Conservation (phyloP, 192 early-diverging fungal genomes). For the Backusella macrospora region DNA sequence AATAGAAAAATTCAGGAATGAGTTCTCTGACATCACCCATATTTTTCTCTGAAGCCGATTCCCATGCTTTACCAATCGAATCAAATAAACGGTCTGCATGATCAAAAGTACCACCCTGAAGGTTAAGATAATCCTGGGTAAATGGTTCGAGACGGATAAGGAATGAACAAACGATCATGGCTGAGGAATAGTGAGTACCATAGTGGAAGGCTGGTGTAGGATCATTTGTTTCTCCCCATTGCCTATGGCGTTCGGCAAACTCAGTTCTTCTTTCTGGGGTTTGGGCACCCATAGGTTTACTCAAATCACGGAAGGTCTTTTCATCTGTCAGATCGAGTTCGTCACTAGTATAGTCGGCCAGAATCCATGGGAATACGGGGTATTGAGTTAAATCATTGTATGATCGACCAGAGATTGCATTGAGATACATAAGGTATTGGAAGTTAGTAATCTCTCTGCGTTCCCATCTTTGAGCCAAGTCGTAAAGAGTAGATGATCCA, state of each 20-base stretch:
- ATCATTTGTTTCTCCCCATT: slow-evolving; percentile 58
- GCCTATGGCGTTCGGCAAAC: slow-evolving; percentile 64
- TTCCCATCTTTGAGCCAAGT: slow-evolving; percentile 83
- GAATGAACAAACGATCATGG: slow-evolving; percentile 88
- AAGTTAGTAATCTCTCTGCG: slow-evolving; percentile 90
- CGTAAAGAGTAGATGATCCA: slow-evolving; percentile 60
- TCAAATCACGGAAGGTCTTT: slow-evolving; percentile 82
- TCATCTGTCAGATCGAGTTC: slow-evolving; percentile 80
- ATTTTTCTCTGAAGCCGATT: slow-evolving; percentile 69
- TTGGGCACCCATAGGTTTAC: slow-evolving; percentile 89
- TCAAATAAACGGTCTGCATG: slow-evolving; percentile 83
- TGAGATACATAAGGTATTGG: slow-evolving; percentile 94
- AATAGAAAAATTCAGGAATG: slow-evolving; percentile 95
- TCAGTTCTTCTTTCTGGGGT: slow-evolving; percentile 66
- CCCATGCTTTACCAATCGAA: slow-evolving; percentile 76
- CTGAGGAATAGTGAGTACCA: slow-evolving; percentile 96
- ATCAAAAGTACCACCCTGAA: slow-evolving; percentile 82
- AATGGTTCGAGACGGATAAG: slow-evolving; percentile 91
- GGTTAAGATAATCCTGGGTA: slow-evolving; percentile 75
- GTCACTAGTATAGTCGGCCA: slow-evolving; percentile 77
- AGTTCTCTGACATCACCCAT: slow-evolving; percentile 91
- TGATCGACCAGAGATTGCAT: slow-evolving; percentile 84
- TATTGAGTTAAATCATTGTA: slow-evolving; percentile 93
- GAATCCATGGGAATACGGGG: slow-evolving; percentile 95
- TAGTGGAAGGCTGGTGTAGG: slow-evolving; percentile 81